Percentiles rank a stretch among this genome's conserved stretches.
Evolutionary conservation across 768 basidiomycete species (phyloP).

Genomic region (Amyloporia xantha): DNA sequence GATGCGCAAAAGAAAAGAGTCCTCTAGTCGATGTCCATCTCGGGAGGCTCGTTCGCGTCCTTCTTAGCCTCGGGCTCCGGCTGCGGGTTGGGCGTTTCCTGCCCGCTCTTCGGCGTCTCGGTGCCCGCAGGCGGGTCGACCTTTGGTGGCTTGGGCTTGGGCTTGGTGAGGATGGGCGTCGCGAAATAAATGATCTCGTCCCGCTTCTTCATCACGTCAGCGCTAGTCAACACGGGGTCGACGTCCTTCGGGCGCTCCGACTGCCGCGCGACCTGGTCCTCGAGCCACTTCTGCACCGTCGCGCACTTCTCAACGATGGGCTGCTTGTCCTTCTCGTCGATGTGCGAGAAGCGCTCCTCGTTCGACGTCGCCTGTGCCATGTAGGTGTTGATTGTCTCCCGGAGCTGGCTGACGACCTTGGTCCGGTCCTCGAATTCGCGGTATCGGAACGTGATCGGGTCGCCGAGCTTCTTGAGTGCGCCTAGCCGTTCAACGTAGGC

Average conservation of each 20-base stretch:
- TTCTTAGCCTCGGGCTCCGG: conserved; percentile 22
- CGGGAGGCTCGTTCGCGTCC: conserved; percentile 47
- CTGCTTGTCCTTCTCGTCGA: conserved; percentile 84
- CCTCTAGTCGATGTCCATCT: conserved; percentile 81
- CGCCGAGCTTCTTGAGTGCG: conserved; percentile 76
- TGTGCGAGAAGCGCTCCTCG: conserved; percentile 87
- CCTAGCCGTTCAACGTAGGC: conserved; percentile 86
- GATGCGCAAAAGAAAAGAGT: background rate
- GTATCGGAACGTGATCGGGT: conserved; percentile 80
- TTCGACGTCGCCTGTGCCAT: conserved; percentile 71
- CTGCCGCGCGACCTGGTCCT: conserved; percentile 86
- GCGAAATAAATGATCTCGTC: conserved; percentile 91
- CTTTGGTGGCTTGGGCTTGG: conserved; percentile 82
- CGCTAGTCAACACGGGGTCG: conserved; percentile 74
- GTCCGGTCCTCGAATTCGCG: conserved; percentile 80
- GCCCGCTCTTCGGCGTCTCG: conserved; percentile 66
- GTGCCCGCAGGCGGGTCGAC: conserved; percentile 58
- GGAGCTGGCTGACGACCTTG: conserved; percentile 62
- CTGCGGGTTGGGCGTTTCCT: conserved; percentile 40
- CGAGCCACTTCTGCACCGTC: conserved; percentile 90
- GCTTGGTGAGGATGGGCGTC: conserved; percentile 83
- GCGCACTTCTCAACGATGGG: conserved; percentile 84
- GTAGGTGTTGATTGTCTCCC: conserved; percentile 86
- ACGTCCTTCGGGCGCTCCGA: conserved; percentile 84
- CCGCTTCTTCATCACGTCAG: conserved; percentile 83